phyloP scores from a whole-genome alignment of 2,329 filamentous ascomycete genomes.

The Dactylella cylindrospora region DNA sequence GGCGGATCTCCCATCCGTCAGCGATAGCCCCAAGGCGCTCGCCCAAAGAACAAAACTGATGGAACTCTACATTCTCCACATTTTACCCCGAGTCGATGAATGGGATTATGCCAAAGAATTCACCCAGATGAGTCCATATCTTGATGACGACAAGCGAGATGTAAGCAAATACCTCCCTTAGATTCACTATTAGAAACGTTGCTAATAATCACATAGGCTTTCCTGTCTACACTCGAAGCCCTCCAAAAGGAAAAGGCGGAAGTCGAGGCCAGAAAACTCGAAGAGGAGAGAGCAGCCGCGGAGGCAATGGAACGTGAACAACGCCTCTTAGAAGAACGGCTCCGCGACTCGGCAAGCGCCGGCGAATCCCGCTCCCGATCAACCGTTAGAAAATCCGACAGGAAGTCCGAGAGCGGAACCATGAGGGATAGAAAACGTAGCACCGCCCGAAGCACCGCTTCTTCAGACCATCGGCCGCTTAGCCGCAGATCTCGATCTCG shows the following conservation, averaged over 20 bases:
- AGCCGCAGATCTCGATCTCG: conserved; percentile 40
- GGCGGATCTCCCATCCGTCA: conserved; percentile 61
- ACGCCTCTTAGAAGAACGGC: conserved; percentile 54
- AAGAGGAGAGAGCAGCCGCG: conserved; percentile 64
- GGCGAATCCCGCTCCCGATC: conserved; percentile 61
- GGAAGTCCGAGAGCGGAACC: conserved; percentile 56
- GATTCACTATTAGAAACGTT: neutral
- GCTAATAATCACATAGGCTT: conserved; percentile 62
- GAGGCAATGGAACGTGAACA: conserved; percentile 59
- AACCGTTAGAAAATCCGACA: conserved; percentile 56
- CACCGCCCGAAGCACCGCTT: conserved; percentile 59
- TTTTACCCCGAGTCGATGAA: conserved; percentile 87
- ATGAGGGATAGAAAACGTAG: conserved; percentile 59
- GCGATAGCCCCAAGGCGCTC: conserved; percentile 47
- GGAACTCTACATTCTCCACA: conserved; percentile 91
- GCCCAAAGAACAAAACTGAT: conserved; percentile 77
- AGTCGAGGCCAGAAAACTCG: conserved; percentile 64
- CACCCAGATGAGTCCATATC: conserved; percentile 77
- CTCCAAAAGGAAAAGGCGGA: conserved; percentile 80
- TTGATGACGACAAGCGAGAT: conserved; percentile 72
- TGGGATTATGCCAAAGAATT: conserved; percentile 96
- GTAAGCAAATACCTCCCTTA: conserved; percentile 30
- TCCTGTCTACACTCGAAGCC: conserved; percentile 79
- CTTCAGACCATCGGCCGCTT: conserved; percentile 42
- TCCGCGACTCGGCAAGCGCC: conserved; percentile 52